Base-by-base conservation (phyloP, 2,329 filamentous ascomycete species). In the Acrodontium crateriforme region DNA sequence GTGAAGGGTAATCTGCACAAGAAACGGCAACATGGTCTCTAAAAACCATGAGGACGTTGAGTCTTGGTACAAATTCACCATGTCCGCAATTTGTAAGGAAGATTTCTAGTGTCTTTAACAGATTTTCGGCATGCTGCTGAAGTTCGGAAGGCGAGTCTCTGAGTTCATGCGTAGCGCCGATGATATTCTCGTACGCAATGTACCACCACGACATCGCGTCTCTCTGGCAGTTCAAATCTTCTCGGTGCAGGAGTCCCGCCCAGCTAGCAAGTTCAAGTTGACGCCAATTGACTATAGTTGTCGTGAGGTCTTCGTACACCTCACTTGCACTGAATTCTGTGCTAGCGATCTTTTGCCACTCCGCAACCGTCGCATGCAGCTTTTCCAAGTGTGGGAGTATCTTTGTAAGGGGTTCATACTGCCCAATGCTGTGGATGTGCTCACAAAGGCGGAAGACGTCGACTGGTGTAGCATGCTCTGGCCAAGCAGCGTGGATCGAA, bases 161-260 rank as follows among this genome's bases (percentile, higher is more conserved):
- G 8, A 37, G 17, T 6, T 14, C 20, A 5, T 32, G 30, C 11
- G 27, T 32, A 6, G 44, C 77, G 3, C 74, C 77, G 41, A 98
- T 69, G 22, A 92, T 71, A 4, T 78, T 82, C 53, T 95, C 83
- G 46, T 94, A 98, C 1, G 87, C 84, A 34, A 95, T 69, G 44
- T 94, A 98, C 77, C 85, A 98, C 89, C 89, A 98, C 10, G 78
- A 77, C 43, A 74, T 76, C 2, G 87, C 84, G 46, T 83, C 77
- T 26, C 81, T 69, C 13, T 75, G 63, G 42, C 76, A 84, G 44
- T 78, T 83, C 29, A 71, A 65, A 19, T 74, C 67, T 53, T 98
- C 89, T 51, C 80, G 73, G 41, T 93, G 82, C 35, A 98, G 78
- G 3, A 98, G 56, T 22, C 77, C 79, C 18, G 80, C 75, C 89